Base-by-base conservation (phyloP, 306 rosid species). In the Sophora flavescens region DNA sequence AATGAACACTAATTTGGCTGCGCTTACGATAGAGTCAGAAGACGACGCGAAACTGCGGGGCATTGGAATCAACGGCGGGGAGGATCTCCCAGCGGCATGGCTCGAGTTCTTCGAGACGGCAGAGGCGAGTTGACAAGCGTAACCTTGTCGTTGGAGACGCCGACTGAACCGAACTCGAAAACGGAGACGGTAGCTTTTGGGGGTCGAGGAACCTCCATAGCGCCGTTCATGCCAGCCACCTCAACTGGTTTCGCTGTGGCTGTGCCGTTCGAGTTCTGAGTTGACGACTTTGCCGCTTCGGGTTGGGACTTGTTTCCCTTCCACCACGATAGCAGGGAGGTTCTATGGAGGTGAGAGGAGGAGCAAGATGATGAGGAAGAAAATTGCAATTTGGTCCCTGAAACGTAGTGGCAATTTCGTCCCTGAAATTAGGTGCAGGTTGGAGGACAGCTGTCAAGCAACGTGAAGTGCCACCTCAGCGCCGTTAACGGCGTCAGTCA, bases 21-120 rank as follows among this genome's bases (percentile, higher is more conserved):
- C 1, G 28, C 69, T 63, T 38, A 38, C 51, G 2, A 11, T 44
- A 0, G 14, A 10, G 60, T 86, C 82, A 88, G 85, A 93, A 91
- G 70, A 90, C 96, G 28, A 92, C 90, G 68, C 97, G 97, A 63
- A 95, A 95, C 87, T 90, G 98, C 0, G 98, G 98, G 2, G 97
- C 96, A 56, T 90, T 91, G 41, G 96, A 76, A 59, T 76, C 90
- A 75, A 72, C 22, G 1, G 98, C 97, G 11, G 98, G 93, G 35
- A 89, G 78, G 60, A 95, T 86, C 86, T 92, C 97, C 97, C 98
- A 95, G 48, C 97, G 97, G 90, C 98, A 95, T 10, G 98, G 98
- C 75, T 95, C 96, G 63, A 95, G 96, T 3, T 95, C 97, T 45
- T 95, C 98, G 98, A 92, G 75, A 95, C 97, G 92, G 78, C 98